Percentiles rank a stretch among this genome's conserved stretches.
Conservation (phyloP, 2,329 filamentous ascomycete genomes). For the Clarireedia homoeocarpa region DNA sequence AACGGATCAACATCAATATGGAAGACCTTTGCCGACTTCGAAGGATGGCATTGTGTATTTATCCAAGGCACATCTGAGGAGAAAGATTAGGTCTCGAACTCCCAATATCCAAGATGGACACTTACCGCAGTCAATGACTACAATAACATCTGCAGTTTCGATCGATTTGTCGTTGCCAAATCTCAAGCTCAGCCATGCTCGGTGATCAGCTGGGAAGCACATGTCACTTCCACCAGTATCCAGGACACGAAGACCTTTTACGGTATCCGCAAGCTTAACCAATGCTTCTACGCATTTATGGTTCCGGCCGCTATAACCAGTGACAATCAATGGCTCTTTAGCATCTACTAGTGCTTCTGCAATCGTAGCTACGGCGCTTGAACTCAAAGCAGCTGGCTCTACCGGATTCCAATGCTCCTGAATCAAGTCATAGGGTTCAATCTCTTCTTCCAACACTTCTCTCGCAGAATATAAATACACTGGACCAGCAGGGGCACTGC, state of each 20-base stretch:
- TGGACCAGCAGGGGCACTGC: conserved; percentile 58
- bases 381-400: conserved; percentile 47
- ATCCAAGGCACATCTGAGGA: conserved; percentile 81
- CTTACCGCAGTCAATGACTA: conserved; percentile 66
- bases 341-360: conserved; percentile 52
- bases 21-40: conserved; percentile 45
- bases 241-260: conserved; percentile 63
- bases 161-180: conserved; percentile 70
- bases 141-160: conserved; percentile 69
- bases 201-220: conserved; percentile 69
- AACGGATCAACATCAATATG: conserved; percentile 60
- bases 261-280: conserved; percentile 57
- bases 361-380: conserved; percentile 48
- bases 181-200: conserved; percentile 59
- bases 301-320: conserved; percentile 65
- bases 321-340: conserved; percentile 59
- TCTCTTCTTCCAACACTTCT: conserved; percentile 65
- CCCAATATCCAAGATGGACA: background rate
- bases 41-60: conserved; percentile 59
- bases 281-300: conserved; percentile 53
- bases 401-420: conserved; percentile 54
- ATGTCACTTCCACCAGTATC: conserved; percentile 75
- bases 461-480: conserved; percentile 60
- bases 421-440: conserved; percentile 50
- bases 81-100: background rate